Conservation (phyloP, 2,329 filamentous ascomycete species). For the Fusarium sp. region DNA sequence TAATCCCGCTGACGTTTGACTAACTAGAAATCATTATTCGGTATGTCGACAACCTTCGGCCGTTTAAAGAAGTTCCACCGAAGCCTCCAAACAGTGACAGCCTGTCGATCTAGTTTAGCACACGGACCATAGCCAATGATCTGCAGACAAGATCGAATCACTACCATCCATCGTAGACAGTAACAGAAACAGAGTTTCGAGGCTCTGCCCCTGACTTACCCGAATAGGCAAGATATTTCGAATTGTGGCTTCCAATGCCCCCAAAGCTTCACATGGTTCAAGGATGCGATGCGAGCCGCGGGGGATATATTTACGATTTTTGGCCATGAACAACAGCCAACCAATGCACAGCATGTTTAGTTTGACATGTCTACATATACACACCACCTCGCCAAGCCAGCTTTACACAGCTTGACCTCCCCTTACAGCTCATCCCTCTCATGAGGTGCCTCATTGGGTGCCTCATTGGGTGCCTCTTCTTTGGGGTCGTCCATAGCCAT, state of each 20-base stretch:
- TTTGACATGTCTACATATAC: slow-evolving; percentile 19
- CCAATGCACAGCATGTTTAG: slow-evolving; percentile 10
- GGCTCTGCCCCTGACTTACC: slow-evolving; percentile 31
- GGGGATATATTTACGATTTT: slow-evolving; percentile 21
- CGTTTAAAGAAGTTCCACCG: slow-evolving; percentile 38
- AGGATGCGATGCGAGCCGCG: slow-evolving; percentile 29
- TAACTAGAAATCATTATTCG: background rate
- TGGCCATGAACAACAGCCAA: slow-evolving; percentile 10
- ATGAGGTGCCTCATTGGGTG: slow-evolving; percentile 56
- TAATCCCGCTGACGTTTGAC: slow-evolving; percentile 31
- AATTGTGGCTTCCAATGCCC: slow-evolving; percentile 14
- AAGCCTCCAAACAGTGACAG: slow-evolving; percentile 13
- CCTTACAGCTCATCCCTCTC: slow-evolving; percentile 65
- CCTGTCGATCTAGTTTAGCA: slow-evolving; percentile 27
- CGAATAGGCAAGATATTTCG: slow-evolving; percentile 28
- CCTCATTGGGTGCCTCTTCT: slow-evolving; percentile 35
- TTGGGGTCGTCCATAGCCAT: slow-evolving; percentile 89
- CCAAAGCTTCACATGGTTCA: slow-evolving; percentile 33
- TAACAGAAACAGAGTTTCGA: slow-evolving; percentile 10
- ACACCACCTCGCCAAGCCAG: slow-evolving; percentile 13
- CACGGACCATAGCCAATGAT: slow-evolving; percentile 17
- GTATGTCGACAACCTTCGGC: slow-evolving; percentile 28
- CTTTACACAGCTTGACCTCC: slow-evolving; percentile 8
- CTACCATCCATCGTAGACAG: slow-evolving; percentile 22
- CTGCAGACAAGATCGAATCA: slow-evolving; percentile 20